Evolutionary conservation across 116 monocot species (phyloP), one percentile per base, ranked within the genome.

Genomic region (Dioscorea cayenensis): DNA sequence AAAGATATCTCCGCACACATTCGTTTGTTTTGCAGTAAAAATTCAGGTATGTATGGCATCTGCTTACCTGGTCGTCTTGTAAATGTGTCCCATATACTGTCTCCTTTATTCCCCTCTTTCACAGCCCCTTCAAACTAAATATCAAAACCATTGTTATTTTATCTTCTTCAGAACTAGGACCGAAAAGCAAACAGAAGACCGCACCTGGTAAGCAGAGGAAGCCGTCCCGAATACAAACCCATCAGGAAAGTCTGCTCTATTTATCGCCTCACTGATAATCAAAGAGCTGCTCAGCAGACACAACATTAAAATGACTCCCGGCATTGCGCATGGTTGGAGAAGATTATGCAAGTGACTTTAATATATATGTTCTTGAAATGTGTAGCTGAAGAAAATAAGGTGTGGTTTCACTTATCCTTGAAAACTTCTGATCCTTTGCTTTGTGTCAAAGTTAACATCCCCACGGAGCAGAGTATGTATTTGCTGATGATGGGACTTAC

Each of bases 191-290:
- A 18, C 58, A 21, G 14, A 50, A 3, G 49, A 3, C 10, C 28
- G 1, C 2, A 87, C 90, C 87, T 90, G 90, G 67, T 71, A 90
- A 59, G 90, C 84, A 12, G 90, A 90, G 68, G 90, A 90, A 65
- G 90, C 90, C 0, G 90, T 90, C 27, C 90, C 87, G 28, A 90
- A 90, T 23, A 80, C 67, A 52, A 90, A 90, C 19, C 80, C 82
- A 19, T 67, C 49, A 11, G 87, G 90, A 68, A 90, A 90, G n/a
- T 82, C 70, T 13, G 68, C 77, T 73, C 90, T 79, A 4, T 73
- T 68, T 35, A 87, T 28, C 16, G 77, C 81, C 50, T 86, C 81
- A 50, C 38, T 65, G 50, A 52, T 64, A 27, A 50, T 19, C 27
- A 71, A 37, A 18, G 77, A 72, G 21, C 49, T 37, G 9, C 77